A percentile compares a stretch with the other conserved stretches of the same genome.
Conservation (phyloP, 495 filamentous ascomycete species). For the Cryomyces antarcticus region DNA sequence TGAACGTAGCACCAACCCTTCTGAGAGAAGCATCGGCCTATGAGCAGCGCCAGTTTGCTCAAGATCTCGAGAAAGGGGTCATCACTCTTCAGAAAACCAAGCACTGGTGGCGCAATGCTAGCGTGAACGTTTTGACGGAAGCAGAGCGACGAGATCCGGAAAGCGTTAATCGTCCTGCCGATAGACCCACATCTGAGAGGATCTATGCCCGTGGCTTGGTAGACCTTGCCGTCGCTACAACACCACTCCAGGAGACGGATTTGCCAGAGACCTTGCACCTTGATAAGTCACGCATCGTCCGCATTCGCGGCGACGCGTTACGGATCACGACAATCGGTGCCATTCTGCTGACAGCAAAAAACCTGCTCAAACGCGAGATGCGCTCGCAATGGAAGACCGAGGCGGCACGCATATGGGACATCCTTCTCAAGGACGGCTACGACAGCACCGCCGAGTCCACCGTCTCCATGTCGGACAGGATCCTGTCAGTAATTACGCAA, state of each 20-base stretch:
- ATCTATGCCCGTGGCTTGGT: conserved; percentile 62
- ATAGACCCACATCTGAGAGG: conserved; percentile 39
- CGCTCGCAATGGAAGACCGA: conserved; percentile 77
- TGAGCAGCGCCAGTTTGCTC: conserved; percentile 57
- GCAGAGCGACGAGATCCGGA: conserved; percentile 53
- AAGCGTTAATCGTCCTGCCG: conserved; percentile 30
- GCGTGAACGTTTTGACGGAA: conserved; percentile 48
- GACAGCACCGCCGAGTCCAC: neutral
- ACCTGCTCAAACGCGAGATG: conserved; percentile 81
- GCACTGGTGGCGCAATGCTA: conserved; percentile 51
- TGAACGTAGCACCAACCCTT: conserved; percentile 57
- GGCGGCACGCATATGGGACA: conserved; percentile 45
- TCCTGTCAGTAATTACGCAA: conserved; percentile 60
- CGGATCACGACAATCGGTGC: conserved; percentile 60
- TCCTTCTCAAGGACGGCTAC: conserved; percentile 13
- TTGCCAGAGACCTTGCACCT: conserved; percentile 76
- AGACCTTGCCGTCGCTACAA: conserved; percentile 41
- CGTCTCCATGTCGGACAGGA: conserved; percentile 9
- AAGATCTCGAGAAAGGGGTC: conserved; percentile 38
- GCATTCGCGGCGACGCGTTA: conserved; percentile 45
- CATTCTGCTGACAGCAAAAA: conserved; percentile 83
- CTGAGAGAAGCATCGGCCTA: conserved; percentile 65
- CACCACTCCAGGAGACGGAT: conserved; percentile 31
- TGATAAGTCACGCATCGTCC: conserved; percentile 47
- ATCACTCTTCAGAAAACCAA: conserved; percentile 41